Conservation (phyloP, 75 land plant species). For the Ceratopteris richardii region DNA sequence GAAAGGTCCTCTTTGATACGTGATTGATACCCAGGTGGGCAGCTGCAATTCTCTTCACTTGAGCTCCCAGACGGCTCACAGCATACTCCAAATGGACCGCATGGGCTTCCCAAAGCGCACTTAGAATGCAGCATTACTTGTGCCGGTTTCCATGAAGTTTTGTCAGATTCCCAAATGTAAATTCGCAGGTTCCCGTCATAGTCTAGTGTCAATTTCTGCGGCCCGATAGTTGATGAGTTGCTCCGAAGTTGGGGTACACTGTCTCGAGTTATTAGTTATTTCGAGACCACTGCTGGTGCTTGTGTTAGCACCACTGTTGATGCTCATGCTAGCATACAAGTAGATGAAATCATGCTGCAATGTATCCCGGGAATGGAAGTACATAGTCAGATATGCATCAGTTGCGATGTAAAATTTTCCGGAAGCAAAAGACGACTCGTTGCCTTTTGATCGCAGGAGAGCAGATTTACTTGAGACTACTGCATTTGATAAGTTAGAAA, state of each 20-base stretch:
- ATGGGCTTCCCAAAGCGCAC: conserved; percentile 6
- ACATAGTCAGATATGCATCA: not conserved
- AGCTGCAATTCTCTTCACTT: not conserved
- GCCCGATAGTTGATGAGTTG: not conserved
- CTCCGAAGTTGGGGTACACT: not conserved
- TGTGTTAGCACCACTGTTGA: not conserved
- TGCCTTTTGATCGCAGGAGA: not conserved
- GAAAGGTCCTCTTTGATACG: not conserved
- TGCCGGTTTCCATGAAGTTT: not conserved
- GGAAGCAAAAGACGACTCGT: not conserved
- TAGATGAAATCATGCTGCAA: not conserved
- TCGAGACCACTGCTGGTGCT: not conserved
- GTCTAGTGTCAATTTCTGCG: not conserved
- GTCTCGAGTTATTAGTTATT: not conserved
- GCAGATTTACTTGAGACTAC: not conserved
- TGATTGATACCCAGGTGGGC: conserved; percentile 8
- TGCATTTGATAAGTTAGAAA: not conserved
- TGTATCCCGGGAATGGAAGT: conserved; percentile 1
- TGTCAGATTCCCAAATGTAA: not conserved
- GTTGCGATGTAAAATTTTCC: conserved; percentile 3
- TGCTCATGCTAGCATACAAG: not conserved
- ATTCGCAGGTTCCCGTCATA: not conserved
- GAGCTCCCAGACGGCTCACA: not conserved
- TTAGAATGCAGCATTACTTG: not conserved
- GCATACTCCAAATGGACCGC: conserved; percentile 3